A percentile compares a stretch with the other conserved stretches of the same genome.
Conservation (phyloP, 345 rosid species). For the Salix purpurea region DNA sequence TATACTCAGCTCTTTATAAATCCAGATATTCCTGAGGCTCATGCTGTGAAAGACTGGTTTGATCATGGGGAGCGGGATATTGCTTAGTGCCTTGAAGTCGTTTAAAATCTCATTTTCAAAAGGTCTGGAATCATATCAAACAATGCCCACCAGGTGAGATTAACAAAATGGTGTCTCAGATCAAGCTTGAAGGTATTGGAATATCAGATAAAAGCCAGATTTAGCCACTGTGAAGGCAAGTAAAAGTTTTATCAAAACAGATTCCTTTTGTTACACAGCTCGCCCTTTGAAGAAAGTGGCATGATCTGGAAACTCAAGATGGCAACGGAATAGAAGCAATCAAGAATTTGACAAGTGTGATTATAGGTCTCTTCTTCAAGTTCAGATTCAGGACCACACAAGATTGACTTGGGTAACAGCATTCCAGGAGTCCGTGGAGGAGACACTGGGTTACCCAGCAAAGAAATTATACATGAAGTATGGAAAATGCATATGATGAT, state of each 20-base stretch:
- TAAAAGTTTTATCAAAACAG: constrained; percentile 64
- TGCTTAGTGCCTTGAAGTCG: constrained; percentile 23
- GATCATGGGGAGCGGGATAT: constrained; percentile 63
- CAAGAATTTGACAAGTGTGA: constrained; percentile 85
- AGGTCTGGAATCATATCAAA: no score
- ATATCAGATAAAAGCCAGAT: constrained; percentile 76
- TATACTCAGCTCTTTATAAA: constrained; percentile 76
- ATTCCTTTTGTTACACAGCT: constrained; percentile 80
- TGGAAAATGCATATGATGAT: no score
- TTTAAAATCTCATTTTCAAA: no score
- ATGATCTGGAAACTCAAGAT: constrained; percentile 46
- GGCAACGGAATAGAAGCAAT: constrained; percentile 88
- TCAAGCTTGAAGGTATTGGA: constrained; percentile 89
- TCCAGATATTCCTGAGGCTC: constrained; percentile 78
- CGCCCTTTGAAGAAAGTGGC: constrained; percentile 82
- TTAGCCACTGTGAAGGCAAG: constrained; percentile 76
- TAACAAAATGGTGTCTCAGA: constrained; percentile 66
- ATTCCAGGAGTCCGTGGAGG: no score
- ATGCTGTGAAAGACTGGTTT: constrained; percentile 60
- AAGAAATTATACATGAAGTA: no score
- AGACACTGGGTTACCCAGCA: no score
- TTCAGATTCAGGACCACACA: constrained; percentile 83
- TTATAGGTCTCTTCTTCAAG: constrained; percentile 80
- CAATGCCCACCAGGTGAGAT: constrained; percentile 24
- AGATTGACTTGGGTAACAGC: constrained; percentile 60